Conservation (phyloP, 768 basidiomycete species). For the Boletales sp. region DNA sequence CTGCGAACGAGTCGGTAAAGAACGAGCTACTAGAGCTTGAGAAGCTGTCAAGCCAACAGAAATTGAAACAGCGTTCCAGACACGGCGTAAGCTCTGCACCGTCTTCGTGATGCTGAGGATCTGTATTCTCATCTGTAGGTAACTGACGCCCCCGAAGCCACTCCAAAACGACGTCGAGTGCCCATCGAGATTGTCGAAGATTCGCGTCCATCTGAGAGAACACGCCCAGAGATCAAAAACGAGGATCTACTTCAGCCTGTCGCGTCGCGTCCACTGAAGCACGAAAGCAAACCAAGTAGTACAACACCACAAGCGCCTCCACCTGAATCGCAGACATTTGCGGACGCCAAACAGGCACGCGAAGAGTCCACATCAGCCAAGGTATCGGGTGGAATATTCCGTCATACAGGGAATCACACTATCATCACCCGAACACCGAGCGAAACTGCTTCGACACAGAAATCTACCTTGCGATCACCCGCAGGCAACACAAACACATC, state of each 20-base stretch:
- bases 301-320: constrained; percentile 3
- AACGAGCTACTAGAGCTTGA: constrained; percentile 57
- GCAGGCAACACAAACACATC: constrained; percentile 1
- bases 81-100: constrained; percentile 13
- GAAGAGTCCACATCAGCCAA: constrained; percentile 41
- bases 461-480: not conserved
- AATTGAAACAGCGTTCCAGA: constrained; percentile 36
- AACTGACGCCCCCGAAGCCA: not conserved
- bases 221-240: constrained; percentile 6
- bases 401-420: constrained; percentile 56
- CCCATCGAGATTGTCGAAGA: constrained; percentile 60
- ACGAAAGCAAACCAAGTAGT: constrained; percentile 11
- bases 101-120: not conserved
- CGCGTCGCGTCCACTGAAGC: constrained; percentile 34
- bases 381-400: constrained; percentile 73
- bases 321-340: constrained; percentile 40
- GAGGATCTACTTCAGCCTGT: constrained; percentile 35
- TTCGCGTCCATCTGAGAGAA: not conserved
- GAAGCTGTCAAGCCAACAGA: constrained; percentile 29
- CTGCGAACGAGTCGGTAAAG: constrained; percentile 58
- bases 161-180: constrained; percentile 51
- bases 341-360: constrained; percentile 56
- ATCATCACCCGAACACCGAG: constrained; percentile 42
- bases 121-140: constrained; percentile 11
- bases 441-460: constrained; percentile 3